Conservation (phyloP, 2,329 filamentous ascomycete species). For the Pestalotiopsis sp. region DNA sequence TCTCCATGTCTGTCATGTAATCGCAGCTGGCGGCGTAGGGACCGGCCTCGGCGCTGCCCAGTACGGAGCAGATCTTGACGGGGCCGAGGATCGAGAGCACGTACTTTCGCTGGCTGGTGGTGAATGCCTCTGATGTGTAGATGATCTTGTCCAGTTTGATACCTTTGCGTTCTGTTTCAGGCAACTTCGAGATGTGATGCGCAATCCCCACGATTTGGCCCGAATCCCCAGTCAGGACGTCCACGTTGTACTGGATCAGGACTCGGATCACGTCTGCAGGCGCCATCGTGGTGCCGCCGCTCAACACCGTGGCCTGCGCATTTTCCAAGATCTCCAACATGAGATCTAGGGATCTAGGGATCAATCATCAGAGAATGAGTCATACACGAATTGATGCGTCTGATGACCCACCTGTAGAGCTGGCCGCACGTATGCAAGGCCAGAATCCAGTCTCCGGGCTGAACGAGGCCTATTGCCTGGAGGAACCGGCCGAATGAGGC, state of each 20-base stretch:
- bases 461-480: constrained; percentile 29
- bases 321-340: constrained; percentile 41
- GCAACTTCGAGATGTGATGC: constrained; percentile 35
- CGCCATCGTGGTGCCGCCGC: constrained; percentile 34
- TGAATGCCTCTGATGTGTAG: constrained; percentile 47
- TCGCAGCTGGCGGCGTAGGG: constrained; percentile 38
- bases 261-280: constrained; percentile 27
- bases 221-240: constrained; percentile 40
- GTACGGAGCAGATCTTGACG: constrained; percentile 39
- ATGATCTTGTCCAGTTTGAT: constrained; percentile 42
- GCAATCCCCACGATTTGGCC: constrained; percentile 40
- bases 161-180: constrained; percentile 13
- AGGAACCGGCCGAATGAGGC: constrained; percentile 36
- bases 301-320: constrained; percentile 41
- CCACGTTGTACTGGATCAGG: constrained; percentile 35
- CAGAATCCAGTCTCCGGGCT: constrained; percentile 40
- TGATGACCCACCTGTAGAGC: constrained; percentile 38
- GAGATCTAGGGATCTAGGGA: constrained; percentile 39
- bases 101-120: constrained; percentile 31
- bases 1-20: constrained; percentile 25
- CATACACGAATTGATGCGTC: background rate
- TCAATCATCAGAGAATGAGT: background rate
- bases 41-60: constrained; percentile 46
- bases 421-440: constrained; percentile 37
- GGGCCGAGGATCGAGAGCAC: constrained; percentile 32